Evolutionary conservation across 805 yeast genomes (phyloP), one percentile per base, ranked within the genome.

Genomic region (Starmerella gropengiesseri): DNA sequence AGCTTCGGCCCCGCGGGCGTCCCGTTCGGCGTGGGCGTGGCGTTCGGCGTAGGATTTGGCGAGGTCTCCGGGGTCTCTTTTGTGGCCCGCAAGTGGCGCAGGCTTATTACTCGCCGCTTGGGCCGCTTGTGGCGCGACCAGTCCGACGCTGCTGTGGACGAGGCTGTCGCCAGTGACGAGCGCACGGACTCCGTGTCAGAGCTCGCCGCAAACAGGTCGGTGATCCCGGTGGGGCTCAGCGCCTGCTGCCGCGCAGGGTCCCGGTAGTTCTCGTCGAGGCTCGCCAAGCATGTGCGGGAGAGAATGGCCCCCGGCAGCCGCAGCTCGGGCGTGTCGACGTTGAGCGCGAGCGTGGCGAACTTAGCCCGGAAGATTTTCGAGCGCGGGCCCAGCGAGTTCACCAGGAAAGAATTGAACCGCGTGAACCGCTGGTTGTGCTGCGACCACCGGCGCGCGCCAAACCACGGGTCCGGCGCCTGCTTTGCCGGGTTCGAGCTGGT

Each of bases 391-490:
- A 41, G 18, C 3, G 43, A 26, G 21, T 35, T 33, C 6, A 22
- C 22, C 6, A 47, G 7, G 13, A 21, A 20, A 6, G 37, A n/a
- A n/a, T 46, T 40, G 19, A 40, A 40, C 25, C 39, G 38, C n/a
- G 20, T 18, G 23, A 47, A 44, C 18, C 7, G 8, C 17, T 41
- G 16, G 21, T 22, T 13, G 31, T 49, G 53, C 34, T 41, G 52
- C 9, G 51, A 43, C 52, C 57, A 54, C 9, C 58, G 42, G 16
- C 50, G 43, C 2, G 54, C 47, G 13, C 58, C 58, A n/a, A 20
- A 39, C 17, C 41, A 38, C 9, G 57, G 56, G 37, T 53, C 53
- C 1, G 57, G 57, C n/a, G 42, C 44, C 21, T 17, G 26, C n/a
- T 43, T 21, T 2, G 12, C 14, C 3, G 56, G 50, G 29, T 45